Evolutionary conservation across 306 rosid genomes (phyloP).

Genomic region (Lathyrus tuberosus): DNA sequence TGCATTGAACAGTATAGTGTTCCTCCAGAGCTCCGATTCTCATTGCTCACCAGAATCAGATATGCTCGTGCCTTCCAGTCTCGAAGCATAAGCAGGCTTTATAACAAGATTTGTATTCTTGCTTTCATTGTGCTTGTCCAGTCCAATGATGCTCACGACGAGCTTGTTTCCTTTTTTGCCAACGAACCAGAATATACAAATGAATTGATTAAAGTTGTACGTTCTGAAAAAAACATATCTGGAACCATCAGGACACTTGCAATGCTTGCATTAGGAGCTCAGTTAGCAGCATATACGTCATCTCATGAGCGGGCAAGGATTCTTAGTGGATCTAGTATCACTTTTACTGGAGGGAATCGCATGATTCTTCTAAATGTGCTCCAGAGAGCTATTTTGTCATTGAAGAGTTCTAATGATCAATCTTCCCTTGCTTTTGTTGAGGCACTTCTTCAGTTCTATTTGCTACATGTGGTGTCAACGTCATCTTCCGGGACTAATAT

Average conservation of each 20-base stretch:
- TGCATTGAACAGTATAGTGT: conserved; percentile 76
- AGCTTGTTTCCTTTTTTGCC: conserved; percentile 89
- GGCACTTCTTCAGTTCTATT: conserved; percentile 96
- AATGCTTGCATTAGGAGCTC: conserved; percentile 99
- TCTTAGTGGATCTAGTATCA: conserved; percentile 85
- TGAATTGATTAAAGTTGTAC: conserved; percentile 88
- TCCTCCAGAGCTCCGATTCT: conserved; percentile 77
- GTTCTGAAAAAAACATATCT: conserved; percentile 81
- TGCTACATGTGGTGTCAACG: conserved; percentile 93
- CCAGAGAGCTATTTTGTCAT: conserved; percentile 82
- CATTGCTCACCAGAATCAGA: conserved; percentile 87
- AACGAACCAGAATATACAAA: conserved; percentile 95
- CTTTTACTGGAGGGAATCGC: conserved; percentile 94
- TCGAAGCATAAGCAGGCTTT: conserved; percentile 76
- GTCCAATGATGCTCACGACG: conserved; percentile 92
- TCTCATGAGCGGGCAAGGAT: conserved; percentile 94
- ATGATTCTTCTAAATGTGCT: conserved; percentile 93
- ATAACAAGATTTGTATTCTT: conserved; percentile 90
- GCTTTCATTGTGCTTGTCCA: conserved; percentile 90
- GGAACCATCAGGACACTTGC: conserved; percentile 91
- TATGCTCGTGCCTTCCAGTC: conserved; percentile 90
- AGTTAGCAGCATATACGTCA: conserved; percentile 92
- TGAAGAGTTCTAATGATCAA: conserved; percentile 83
- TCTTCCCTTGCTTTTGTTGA: conserved; percentile 91
- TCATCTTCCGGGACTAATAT: conserved; percentile 88